Evolutionary conservation across 2,329 filamentous ascomycete species (phyloP).

Genomic region (Neurospora crassa): DNA sequence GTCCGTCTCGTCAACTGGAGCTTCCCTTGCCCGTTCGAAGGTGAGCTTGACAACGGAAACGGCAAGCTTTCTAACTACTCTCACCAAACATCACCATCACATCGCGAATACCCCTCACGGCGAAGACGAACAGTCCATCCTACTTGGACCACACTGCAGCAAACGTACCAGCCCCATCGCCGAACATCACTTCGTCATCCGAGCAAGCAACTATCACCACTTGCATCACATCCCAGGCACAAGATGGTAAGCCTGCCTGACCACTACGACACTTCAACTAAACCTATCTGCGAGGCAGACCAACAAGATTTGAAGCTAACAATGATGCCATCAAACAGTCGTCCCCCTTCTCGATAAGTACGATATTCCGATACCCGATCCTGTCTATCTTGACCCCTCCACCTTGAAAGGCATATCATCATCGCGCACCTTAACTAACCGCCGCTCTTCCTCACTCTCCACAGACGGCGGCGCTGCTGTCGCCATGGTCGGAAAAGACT

Average conservation of each 20-base stretch:
- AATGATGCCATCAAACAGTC: constrained; percentile 41
- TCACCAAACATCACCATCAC: not conserved
- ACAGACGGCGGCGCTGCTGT: constrained; percentile 85
- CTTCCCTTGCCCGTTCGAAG: constrained; percentile 11
- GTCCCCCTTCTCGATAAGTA: constrained; percentile 94
- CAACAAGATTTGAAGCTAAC: constrained; percentile 24
- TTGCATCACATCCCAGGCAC: constrained; percentile 6
- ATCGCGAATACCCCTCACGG: constrained; percentile 4
- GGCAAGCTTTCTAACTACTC: not conserved
- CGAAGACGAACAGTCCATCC: constrained; percentile 1
- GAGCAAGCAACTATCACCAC: constrained; percentile 1
- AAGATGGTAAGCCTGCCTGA: constrained; percentile 25
- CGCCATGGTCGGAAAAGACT: constrained; percentile 99
- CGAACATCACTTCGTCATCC: not conserved
- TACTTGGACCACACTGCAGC: not conserved
- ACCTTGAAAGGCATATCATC: not conserved
- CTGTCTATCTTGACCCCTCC: constrained; percentile 3
- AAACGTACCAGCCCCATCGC: not conserved
- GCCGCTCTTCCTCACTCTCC: not conserved
- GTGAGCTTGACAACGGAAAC: constrained; percentile 7
- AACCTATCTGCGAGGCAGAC: constrained; percentile 1
- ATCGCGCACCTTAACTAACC: not conserved
- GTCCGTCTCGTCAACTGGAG: constrained; percentile 12
- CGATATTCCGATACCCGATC: constrained; percentile 22
- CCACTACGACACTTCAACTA: not conserved